Evolutionary conservation across 2,329 filamentous ascomycete genomes (phyloP).

Genomic region (Tolypocladium pustulatum): DNA sequence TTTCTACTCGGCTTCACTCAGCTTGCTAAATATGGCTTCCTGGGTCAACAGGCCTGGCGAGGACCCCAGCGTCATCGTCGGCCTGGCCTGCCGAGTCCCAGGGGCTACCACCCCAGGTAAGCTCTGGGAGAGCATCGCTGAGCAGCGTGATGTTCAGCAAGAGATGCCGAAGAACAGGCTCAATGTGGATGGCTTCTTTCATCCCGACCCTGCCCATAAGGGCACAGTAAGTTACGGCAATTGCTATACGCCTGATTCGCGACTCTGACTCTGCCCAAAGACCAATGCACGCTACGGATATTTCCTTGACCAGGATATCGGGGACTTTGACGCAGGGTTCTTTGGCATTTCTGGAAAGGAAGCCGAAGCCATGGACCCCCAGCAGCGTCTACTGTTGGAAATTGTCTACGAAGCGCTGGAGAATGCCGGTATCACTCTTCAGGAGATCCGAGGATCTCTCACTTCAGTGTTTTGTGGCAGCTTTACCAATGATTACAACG

Average conservation of each 20-base stretch:
- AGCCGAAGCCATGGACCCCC: conserved; percentile 14
- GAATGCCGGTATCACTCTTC: conserved; percentile 20
- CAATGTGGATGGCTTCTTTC: conserved; percentile 28
- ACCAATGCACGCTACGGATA: conserved; percentile 11
- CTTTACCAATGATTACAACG: conserved; percentile 17
- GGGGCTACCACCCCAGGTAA: conserved; percentile 13
- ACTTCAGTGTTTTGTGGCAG: conserved; percentile 19
- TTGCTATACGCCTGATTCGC: not conserved
- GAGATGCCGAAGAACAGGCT: conserved; percentile 34
- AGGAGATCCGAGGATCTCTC: conserved; percentile 7
- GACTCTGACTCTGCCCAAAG: not conserved
- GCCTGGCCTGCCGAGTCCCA: conserved; percentile 18
- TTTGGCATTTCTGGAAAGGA: conserved; percentile 11
- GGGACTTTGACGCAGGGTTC: conserved; percentile 9
- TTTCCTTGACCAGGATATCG: conserved; percentile 16
- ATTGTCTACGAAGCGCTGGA: conserved; percentile 16
- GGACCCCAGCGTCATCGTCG: conserved; percentile 22
- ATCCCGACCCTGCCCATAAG: conserved; percentile 17
- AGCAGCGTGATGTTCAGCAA: conserved; percentile 22
- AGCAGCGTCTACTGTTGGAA: conserved; percentile 14
- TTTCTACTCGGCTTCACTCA: too few relatives aligned
- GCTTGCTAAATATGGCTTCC: conserved; percentile 10
- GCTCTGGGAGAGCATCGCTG: conserved; percentile 17
- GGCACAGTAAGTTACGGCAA: conserved; percentile 6
- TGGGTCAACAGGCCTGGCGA: not conserved